These are phyloP conservation scores for Flaveria linearis DNA, from an alignment of 129 eudicot genomes.

Conservation along the genomic window DNA sequence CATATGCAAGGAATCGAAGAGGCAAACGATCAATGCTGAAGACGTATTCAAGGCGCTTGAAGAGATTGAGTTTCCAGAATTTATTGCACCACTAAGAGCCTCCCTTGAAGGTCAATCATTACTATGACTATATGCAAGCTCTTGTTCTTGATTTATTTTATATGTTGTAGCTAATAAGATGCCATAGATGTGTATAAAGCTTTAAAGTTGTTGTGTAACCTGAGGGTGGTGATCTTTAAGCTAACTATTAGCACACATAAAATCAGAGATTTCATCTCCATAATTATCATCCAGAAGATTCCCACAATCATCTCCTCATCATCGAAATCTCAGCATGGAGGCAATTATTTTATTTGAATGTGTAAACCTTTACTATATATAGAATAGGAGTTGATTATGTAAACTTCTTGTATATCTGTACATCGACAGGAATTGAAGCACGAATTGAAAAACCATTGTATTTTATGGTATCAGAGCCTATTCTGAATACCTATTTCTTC, in stretches of 20 bases:
- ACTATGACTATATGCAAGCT: conserved; percentile 6
- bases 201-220: background rate
- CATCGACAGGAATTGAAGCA: too few species aligned
- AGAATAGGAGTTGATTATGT: too few species aligned
- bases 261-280: too few species aligned
- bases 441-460: too few species aligned
- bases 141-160: background rate
- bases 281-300: too few species aligned
- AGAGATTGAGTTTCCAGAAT: conserved; percentile 88
- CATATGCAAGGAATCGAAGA: conserved; percentile 78
- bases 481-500: too few species aligned
- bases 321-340: too few species aligned
- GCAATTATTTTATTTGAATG: too few species aligned
- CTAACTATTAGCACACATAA: background rate
- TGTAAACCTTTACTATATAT: too few species aligned
- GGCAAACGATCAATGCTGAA: conserved; percentile 78
- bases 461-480: too few species aligned
- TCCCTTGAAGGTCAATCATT: conserved; percentile 60
- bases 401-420: too few species aligned
- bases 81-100: conserved; percentile 65
- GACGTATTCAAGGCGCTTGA: conserved; percentile 91
- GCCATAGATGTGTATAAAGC: background rate
- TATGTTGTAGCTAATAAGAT: background rate
- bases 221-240: background rate
- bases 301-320: too few species aligned